A percentile compares a stretch with the other conserved stretches of the same genome.
phyloP scores from a whole-genome alignment of 257 asterid species.

The Capsicum pubescens region DNA sequence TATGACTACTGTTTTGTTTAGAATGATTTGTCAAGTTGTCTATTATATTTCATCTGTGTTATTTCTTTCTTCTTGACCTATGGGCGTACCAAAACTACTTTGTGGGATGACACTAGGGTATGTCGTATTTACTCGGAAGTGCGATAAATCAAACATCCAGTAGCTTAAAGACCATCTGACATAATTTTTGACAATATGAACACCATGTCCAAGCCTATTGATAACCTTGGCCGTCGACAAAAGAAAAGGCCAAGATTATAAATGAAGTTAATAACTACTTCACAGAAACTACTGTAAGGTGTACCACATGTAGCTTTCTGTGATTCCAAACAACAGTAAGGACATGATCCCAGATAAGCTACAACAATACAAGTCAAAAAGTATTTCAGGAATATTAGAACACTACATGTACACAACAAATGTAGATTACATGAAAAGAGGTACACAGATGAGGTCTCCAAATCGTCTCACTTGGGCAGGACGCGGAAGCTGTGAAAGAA shows the following conservation, averaged over 20 bases:
- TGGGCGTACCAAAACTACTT: too few relatives aligned
- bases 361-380: not conserved
- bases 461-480: constrained; percentile 8
- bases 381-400: not conserved
- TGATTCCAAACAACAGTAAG: not conserved
- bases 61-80: too few relatives aligned
- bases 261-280: not conserved
- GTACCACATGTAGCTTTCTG: not conserved
- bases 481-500: not conserved
- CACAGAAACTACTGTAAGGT: not conserved
- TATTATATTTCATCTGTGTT: too few relatives aligned
- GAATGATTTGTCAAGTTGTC: too few relatives aligned
- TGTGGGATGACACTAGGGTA: too few relatives aligned
- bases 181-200: too few relatives aligned
- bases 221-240: too few relatives aligned
- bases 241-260: not conserved
- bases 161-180: too few relatives aligned
- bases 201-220: too few relatives aligned
- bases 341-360: not conserved
- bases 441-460: constrained; percentile 20
- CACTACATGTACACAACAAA: constrained; percentile 19
- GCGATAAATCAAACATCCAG: too few relatives aligned
- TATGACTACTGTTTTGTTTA: too few relatives aligned
- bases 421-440: not conserved
- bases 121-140: too few relatives aligned